These are phyloP conservation scores for Erythrophleum fordii DNA, from an alignment of 306 rosid species.

Conservation along the genomic window DNA sequence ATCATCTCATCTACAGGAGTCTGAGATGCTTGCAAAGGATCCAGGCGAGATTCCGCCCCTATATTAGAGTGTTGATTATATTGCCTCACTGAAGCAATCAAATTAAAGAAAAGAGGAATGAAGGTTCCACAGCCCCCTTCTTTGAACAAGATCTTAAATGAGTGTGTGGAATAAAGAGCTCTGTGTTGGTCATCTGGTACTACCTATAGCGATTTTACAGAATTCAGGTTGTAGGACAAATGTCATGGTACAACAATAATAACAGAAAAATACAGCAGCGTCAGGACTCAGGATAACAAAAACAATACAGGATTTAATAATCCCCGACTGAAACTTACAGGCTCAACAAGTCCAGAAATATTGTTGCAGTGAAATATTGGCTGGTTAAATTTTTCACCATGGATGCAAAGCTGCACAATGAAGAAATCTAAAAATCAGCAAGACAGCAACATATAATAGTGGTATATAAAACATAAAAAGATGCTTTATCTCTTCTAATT, in stretches of 20 bases:
- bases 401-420: conserved; percentile 74
- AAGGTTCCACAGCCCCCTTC: conserved; percentile 99
- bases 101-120: conserved; percentile 91
- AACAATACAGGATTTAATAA: not conserved
- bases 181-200: conserved; percentile 78
- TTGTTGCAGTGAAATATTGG: conserved; percentile 98
- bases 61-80: conserved; percentile 58
- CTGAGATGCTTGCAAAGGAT: conserved; percentile 93
- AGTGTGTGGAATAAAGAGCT: conserved; percentile 84
- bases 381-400: conserved; percentile 89
- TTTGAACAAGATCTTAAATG: conserved; percentile 90
- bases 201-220: conserved; percentile 52
- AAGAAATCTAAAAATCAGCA: conserved; percentile 28
- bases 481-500: conserved; percentile 1
- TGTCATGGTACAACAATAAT: not conserved
- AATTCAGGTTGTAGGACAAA: conserved; percentile 16
- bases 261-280: not conserved
- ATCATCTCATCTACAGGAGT: conserved; percentile 98
- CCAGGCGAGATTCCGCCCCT: conserved; percentile 55
- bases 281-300: not conserved
- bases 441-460: not conserved
- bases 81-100: conserved; percentile 84
- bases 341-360: conserved; percentile 90
- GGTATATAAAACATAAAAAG: not conserved
- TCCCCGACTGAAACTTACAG: conserved; percentile 59